Evolutionary conservation across 371 early-diverging fungal genomes (phyloP), one percentile per base, ranked within the genome.

Genomic region (Mortierella sp.): DNA sequence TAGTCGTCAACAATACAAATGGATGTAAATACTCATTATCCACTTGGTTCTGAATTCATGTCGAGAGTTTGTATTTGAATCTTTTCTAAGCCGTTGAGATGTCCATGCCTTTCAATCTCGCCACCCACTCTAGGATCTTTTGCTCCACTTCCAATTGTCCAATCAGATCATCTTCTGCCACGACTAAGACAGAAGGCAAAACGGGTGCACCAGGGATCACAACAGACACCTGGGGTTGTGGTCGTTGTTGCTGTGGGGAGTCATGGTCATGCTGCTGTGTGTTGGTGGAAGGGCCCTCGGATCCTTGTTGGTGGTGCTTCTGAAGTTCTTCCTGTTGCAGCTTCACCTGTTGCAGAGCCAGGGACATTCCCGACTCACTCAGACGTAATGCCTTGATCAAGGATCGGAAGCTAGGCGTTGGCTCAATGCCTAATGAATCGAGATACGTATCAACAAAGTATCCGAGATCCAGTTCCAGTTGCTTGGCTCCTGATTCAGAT

Each of bases 401-500:
- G 7, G 65, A 56, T 10, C 61, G 69, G 38, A 74, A 57, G 24
- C 61, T 68, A 0, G 74, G 65, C 2, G 74, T 74, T 1, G 74
- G 65, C n/a, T 74, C 74, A 58, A 74, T 68, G 0, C 61, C 68
- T 28, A 74, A 38, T 5, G 69, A 55, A 0, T 48, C 52, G 42
- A 74, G 27, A 30, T 58, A 64, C 2, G 54, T 61, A 0, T 56
- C 68, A 19, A 74, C 61, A 61, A 74, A 61, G 53, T 68, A 68
- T 1, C 51, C 57, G 13, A 74, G 54, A 65, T 74, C 74, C 67
- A 60, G 46, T 46, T 68, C 68, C 27, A 74, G 39, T 21, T 74
- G 74, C 49, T 74, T 68, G 34, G 51, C 52, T 41, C 74, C 74
- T 9, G 69, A 38, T 23, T 74, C 74, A 5, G 74, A 74, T 8